Evolutionary conservation across 805 yeast species (phyloP), one percentile per base, ranked within the genome.

Genomic region (Ogataea angusta): DNA sequence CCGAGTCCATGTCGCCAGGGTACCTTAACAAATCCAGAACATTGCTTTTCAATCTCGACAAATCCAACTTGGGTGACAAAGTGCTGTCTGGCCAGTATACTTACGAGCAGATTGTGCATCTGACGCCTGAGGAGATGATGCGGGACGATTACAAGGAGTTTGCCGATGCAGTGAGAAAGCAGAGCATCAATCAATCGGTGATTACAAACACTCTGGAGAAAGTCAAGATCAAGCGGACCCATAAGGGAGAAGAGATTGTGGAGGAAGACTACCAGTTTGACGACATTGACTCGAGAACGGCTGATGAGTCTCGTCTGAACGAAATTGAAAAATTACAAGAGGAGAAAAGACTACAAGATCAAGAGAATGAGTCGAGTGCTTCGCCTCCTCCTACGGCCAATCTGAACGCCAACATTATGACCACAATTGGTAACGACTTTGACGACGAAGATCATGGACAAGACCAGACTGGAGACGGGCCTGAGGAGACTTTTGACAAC

Each of bases 181-280:
- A 85, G 58, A 75, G 82, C 24, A 76, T 85, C 40, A 70, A 78
- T 21, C 80, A 83, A 41, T 73, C 85, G 13, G 84, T 89, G 10
- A 64, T 89, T 36, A 80, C 80, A 30, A 50, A 45, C 24, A 52
- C 44, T 1, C 34, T 49, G 25, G 56, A 55, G 38, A 77, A 70
- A 23, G 88, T 88, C 13, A 72, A 80, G 32, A 77, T 86, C 49
- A 72, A 87, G 50, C 72, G 88, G 53, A 86, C 96, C 3, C 95
- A 88, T 59, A 85, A 84, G 59, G 96, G 96, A 18, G 95, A 89
- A 46, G 90, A 85, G 55, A 60, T 85, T n/a, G 72, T 86, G 5
- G 95, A 84, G 30, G 76, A 70, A 17, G 75, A 70, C 28, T 59
- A 57, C 34, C 60, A 57, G 26, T 54, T 57, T 44, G 56, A 53